Percentiles rank a stretch among this genome's conserved stretches.
These are phyloP conservation scores for Lactarius sanguifluus DNA, from an alignment of 768 basidiomycete genomes.

Conservation along the genomic window DNA sequence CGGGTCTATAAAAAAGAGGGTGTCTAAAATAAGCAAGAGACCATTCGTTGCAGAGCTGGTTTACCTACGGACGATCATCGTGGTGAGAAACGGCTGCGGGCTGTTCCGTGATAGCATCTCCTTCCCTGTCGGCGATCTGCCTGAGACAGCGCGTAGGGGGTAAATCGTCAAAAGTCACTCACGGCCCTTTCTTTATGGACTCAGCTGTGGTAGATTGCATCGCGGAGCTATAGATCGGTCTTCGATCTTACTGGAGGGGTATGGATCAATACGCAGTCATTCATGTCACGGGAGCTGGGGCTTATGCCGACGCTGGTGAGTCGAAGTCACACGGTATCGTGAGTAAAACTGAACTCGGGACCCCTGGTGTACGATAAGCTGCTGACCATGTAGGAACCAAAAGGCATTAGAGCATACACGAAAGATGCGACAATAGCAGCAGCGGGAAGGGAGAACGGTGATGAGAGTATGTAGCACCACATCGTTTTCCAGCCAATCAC, in stretches of 20 bases:
- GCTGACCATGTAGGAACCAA: no score
- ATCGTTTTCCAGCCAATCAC: no score
- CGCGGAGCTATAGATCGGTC: not conserved
- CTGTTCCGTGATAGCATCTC: not conserved
- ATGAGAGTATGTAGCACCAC: no score
- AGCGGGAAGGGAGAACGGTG: no score
- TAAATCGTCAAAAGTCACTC: not conserved
- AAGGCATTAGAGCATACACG: no score
- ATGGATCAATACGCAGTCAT: not conserved
- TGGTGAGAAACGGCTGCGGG: not conserved
- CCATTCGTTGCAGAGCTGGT: not conserved
- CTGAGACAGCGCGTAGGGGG: not conserved
- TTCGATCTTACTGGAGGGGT: not conserved
- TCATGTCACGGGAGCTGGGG: not conserved
- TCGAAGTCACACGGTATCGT: not conserved
- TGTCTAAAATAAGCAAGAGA: not conserved
- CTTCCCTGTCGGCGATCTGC: not conserved
- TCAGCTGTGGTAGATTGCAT: constrained; percentile 1
- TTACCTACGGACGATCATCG: not conserved
- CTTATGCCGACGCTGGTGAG: not conserved
- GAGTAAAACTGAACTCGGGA: not conserved
- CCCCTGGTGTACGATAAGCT: not conserved
- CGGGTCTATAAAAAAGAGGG: not conserved
- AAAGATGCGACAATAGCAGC: no score
- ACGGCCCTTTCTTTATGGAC: not conserved